Conservation (phyloP, 148 eudicot genomes). For the Silene latifolia region DNA sequence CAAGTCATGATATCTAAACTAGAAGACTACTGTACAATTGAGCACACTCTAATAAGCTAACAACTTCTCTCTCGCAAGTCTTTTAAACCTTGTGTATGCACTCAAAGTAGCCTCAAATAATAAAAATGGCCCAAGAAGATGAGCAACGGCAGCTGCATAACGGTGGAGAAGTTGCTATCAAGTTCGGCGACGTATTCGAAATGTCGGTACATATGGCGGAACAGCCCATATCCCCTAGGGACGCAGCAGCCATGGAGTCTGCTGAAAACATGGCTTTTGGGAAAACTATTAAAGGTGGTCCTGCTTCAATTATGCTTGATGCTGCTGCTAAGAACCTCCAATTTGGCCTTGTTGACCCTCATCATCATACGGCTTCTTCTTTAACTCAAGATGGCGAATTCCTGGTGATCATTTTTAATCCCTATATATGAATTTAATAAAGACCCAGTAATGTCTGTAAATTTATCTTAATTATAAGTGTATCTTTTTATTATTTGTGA, state of each 20-base stretch:
- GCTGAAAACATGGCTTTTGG: conserved; percentile 62
- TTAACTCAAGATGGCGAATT: neutral
- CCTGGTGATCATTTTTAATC: neutral
- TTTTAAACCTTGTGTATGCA: too few relatives aligned
- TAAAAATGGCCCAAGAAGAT: conserved; percentile 13
- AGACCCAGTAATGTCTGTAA: too few relatives aligned
- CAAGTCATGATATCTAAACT: neutral
- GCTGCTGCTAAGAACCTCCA: conserved; percentile 50
- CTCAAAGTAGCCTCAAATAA: too few relatives aligned
- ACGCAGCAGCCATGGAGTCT: conserved; percentile 60
- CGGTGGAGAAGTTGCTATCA: conserved; percentile 29
- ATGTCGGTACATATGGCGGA: conserved; percentile 52
- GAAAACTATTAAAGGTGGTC: conserved; percentile 49
- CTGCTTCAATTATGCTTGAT: conserved; percentile 59
- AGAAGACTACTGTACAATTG: too few relatives aligned
- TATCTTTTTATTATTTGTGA: too few relatives aligned
- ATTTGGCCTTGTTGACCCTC: conserved; percentile 40
- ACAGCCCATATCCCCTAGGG: conserved; percentile 52
- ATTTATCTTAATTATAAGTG: too few relatives aligned
- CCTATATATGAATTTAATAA: too few relatives aligned
- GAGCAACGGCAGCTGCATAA: neutral
- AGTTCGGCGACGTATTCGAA: conserved; percentile 55
- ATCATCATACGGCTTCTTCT: neutral
- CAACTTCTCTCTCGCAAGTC: too few relatives aligned
- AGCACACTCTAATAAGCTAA: too few relatives aligned